These are phyloP conservation scores for Entomortierella beljakovae DNA, from an alignment of 192 early-diverging fungal genomes.

Conservation along the genomic window DNA sequence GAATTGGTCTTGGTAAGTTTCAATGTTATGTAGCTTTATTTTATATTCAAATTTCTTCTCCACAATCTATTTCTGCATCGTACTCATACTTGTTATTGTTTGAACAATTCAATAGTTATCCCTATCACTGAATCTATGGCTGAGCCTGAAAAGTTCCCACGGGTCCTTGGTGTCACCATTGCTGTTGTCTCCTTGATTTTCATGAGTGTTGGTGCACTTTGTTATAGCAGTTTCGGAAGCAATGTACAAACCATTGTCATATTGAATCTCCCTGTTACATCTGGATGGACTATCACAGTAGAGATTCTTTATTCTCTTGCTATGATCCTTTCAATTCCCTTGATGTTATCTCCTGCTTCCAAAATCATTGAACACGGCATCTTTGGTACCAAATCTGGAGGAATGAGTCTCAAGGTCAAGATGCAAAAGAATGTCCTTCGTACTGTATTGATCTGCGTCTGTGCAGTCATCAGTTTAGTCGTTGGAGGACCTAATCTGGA, in stretches of 20 bases:
- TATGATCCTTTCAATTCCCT: constrained; percentile 80
- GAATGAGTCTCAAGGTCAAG: constrained; percentile 64
- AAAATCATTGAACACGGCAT: constrained; percentile 75
- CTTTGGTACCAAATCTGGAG: constrained; percentile 68
- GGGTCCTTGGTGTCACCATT: constrained; percentile 60
- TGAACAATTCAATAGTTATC: constrained; percentile 44
- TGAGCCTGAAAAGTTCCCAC: constrained; percentile 65
- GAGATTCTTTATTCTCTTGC: constrained; percentile 80
- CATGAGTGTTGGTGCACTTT: constrained; percentile 59
- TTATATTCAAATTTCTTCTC: no score
- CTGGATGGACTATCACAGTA: constrained; percentile 63
- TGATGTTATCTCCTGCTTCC: constrained; percentile 78
- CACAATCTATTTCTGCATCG: no score
- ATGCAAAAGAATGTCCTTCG: constrained; percentile 82
- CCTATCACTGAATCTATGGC: constrained; percentile 69
- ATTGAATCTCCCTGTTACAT: constrained; percentile 71
- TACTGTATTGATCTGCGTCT: constrained; percentile 62
- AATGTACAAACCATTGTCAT: constrained; percentile 80
- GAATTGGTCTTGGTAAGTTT: constrained; percentile 76
- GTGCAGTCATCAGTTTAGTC: constrained; percentile 68
- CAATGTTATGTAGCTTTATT: no score
- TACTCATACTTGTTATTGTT: background rate
- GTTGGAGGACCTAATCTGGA: constrained; percentile 72
- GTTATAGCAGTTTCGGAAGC: constrained; percentile 76
- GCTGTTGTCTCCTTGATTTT: constrained; percentile 57